Base-by-base conservation (phyloP, 2,329 filamentous ascomycete species). In the Cladosporium sp. region DNA sequence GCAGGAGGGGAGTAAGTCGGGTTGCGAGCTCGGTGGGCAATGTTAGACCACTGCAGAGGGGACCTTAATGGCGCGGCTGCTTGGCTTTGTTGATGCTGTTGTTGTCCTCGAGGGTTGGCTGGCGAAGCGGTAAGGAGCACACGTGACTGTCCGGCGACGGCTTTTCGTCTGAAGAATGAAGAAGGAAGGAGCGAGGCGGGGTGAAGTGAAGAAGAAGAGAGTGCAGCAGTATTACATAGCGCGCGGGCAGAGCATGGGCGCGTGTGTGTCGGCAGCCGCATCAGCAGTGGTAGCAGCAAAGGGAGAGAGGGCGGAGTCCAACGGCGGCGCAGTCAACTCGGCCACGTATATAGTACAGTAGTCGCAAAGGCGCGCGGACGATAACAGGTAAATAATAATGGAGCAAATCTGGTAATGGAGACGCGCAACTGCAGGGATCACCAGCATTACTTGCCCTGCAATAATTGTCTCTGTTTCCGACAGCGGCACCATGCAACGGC, bases 41-140 rank as follows among this genome's bases (percentile, higher is more conserved):
- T 72, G 64, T 72, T 69, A 46, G 74, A 73, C 74, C 76, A 78
- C 70, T 76, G 73, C 49, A 72, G 68, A 28, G 72, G 72, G 10
- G 72, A 73, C 35, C 64, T 62, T 40, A 65, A 49, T 44, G 31
- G 18, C 50, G 53, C 16, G 29, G 37, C 21, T 16, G 62, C 23
- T 33, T 46, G 21, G 31, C 23, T 29, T 59, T 59, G 52, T 44
- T 65, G 52, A 21, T 35, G 62, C 37, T 37, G 29, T 26, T 28
- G 50, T 58, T 40, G 37, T 12, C n/a, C 40, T 40, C n/a, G 31
- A 56, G 49, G 21, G 21, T 49, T 33, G 46, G 35, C 40, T 28
- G 16, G 64, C 52, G 37, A 46, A 11, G 59, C 64, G 46, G 57
- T 62, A 29, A 66, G 64, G 33, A 66, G 57, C 31, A 66, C 64